Evolutionary conservation across 106 monocot species (phyloP), one percentile per base, ranked within the genome.

Genomic region (Agapanthus africanus): DNA sequence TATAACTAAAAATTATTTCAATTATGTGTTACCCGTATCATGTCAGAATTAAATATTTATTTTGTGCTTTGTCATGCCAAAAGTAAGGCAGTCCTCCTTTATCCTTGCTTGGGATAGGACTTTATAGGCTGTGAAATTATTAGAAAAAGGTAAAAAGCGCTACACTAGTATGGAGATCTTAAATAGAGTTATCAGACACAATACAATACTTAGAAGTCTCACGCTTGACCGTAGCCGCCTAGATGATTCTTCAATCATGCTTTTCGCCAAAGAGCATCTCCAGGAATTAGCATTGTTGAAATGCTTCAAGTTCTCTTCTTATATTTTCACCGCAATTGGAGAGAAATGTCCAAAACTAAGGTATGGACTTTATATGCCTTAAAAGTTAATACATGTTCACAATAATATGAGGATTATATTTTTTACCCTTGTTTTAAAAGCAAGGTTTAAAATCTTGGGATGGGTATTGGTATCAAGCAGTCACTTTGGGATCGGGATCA

Each of bases 231-330:
- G 94, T 54, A 71, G 70, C 51, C 71, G 22, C 44, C 51, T 94
- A 35, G 76, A 85, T 74, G 83, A 94, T 73, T 76, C 74, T 66
- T 78, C 87, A 6, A 38, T 87, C n/a, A 36, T 59, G 2, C n/a
- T 61, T 59, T 87, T 91, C 57, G 50, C 81, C 22, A 94, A 83
- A 75, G 70, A 67, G n/a, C 47, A 63, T 74, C 80, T 94, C 42
- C 62, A 77, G 15, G 85, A 94, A 46, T 80, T 94, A 66, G 77
- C 85, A 25, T 77, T 94, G 68, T 59, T 87, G 38, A 87, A 83
- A 46, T 85, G 94, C 63, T 69, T 31, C 10, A 39, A 67, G 41
- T 87, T 94, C 59, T 85, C 90, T 54, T 64, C 80, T 52, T 28
- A 66, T 15, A 52, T 94, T 37, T 85, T 94, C 65, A 46, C 25